A percentile compares a stretch with the other conserved stretches of the same genome.
Evolutionary conservation across 768 basidiomycete genomes (phyloP).

Genomic region (Tricholoma matsutake): DNA sequence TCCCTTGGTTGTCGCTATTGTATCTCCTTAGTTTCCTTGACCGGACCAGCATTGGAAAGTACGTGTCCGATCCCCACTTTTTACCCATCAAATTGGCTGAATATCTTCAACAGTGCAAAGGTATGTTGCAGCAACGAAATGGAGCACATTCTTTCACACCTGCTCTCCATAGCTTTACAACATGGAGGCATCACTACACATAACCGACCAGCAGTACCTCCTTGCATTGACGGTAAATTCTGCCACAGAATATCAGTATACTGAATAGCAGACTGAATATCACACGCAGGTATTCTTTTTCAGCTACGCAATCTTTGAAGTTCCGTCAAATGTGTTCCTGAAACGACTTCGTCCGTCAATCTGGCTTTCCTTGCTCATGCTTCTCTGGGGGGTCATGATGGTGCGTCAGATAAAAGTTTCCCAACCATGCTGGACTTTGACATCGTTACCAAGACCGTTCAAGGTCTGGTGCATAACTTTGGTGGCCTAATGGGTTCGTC

Average conservation of each 20-base stretch:
- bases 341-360: slow-evolving; percentile 74
- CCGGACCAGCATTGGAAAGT: slow-evolving; percentile 53
- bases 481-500: slow-evolving; percentile 61
- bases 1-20: slow-evolving; percentile 71
- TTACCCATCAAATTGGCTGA: slow-evolving; percentile 2
- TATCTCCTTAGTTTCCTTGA: slow-evolving; percentile 71
- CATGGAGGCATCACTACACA: slow-evolving; percentile 53
- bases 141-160: neutral
- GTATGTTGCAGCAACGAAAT: slow-evolving; percentile 18
- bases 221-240: slow-evolving; percentile 51
- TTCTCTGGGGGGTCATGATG: slow-evolving; percentile 76
- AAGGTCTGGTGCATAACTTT: slow-evolving; percentile 69
- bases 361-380: slow-evolving; percentile 74
- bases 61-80: slow-evolving; percentile 24
- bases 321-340: slow-evolving; percentile 71
- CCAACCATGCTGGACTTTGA: slow-evolving; percentile 7
- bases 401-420: slow-evolving; percentile 30
- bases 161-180: slow-evolving; percentile 51
- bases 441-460: slow-evolving; percentile 50
- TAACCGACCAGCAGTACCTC: slow-evolving; percentile 65
- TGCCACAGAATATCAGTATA: slow-evolving; percentile 11
- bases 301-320: slow-evolving; percentile 73
- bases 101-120: slow-evolving; percentile 39
- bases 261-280: neutral
- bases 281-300: slow-evolving; percentile 44